Evolutionary conservation across 331 rosid species (phyloP).

Genomic region (Malus hybrid): DNA sequence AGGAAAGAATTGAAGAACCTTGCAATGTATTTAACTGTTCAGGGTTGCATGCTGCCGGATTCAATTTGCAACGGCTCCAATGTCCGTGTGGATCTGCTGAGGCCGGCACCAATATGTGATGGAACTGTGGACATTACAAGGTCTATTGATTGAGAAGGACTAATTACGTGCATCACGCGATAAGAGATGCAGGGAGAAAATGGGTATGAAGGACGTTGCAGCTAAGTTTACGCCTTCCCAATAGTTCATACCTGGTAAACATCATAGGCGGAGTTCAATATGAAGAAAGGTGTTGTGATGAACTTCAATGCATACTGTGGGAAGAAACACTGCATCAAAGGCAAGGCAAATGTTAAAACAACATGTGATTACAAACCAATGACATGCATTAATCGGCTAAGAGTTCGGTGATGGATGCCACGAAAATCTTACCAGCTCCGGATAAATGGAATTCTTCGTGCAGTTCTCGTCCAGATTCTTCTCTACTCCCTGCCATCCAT

Average conservation of each 20-base stretch:
- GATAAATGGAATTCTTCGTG: conserved; percentile 33
- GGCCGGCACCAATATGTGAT: conserved; percentile 69
- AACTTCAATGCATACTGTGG: conserved; percentile 66
- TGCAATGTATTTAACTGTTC: conserved; percentile 52
- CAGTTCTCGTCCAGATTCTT: conserved; percentile 64
- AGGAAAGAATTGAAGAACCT: conserved; percentile 33
- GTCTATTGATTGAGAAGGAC: neutral
- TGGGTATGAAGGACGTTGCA: neutral
- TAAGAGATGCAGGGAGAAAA: neutral
- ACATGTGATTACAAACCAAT: neutral
- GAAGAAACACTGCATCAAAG: conserved; percentile 52
- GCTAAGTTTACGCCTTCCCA: neutral
- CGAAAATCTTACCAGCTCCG: conserved; percentile 31
- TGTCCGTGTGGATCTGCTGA: conserved; percentile 66
- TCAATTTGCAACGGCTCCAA: conserved; percentile 71
- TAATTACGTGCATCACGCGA: neutral
- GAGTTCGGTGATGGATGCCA: neutral
- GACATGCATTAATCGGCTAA: neutral
- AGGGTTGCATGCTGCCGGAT: conserved; percentile 56
- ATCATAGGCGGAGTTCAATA: conserved; percentile 91
- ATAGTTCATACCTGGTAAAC: conserved; percentile 40
- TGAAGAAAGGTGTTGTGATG: conserved; percentile 68
- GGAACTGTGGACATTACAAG: conserved; percentile 9
- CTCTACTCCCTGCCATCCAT: conserved; percentile 39
- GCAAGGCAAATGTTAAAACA: neutral